Conservation (phyloP, 129 eudicot genomes). For the carrot (Daucus carota) region DH1_v3.0 NC_030386.2:34398001-34398500, state of each 20-base stretch:
- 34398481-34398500: no score
- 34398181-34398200: no score
- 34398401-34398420: background rate
- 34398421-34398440: background rate
- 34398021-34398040: background rate
- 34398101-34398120: background rate
- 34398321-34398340: background rate
- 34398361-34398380: background rate
- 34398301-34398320: background rate
- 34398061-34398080: background rate
- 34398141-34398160: background rate
- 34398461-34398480: background rate
- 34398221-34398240: no score
- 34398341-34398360: background rate
- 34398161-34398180: background rate
- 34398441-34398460: background rate
- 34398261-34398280: background rate
- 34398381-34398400: background rate
- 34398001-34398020: background rate
- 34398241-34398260: background rate
- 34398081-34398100: background rate
- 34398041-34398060: background rate
- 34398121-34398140: background rate
- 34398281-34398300: background rate
- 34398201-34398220: background rate